Percentiles rank a stretch among this genome's conserved stretches.
Conservation (phyloP, 2,329 filamentous ascomycete genomes). For the Phaeosphaeriaceae sp. region DNA sequence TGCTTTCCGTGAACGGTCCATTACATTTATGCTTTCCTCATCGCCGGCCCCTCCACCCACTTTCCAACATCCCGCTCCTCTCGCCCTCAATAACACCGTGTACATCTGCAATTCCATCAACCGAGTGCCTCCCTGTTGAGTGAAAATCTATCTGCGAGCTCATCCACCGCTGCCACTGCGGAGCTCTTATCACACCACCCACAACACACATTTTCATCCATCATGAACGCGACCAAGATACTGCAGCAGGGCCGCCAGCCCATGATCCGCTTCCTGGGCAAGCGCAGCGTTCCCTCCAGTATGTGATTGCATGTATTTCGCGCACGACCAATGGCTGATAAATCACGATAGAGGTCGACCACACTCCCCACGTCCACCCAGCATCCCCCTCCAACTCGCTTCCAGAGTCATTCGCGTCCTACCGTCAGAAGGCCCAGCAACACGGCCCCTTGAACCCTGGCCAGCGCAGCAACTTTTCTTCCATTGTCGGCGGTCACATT, state of each 20-base stretch:
- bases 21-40: slow-evolving; percentile 33
- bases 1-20: slow-evolving; percentile 18
- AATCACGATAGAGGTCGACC: slow-evolving; percentile 68
- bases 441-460: slow-evolving; percentile 70
- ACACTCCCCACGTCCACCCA: slow-evolving; percentile 75
- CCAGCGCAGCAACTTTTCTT: slow-evolving; percentile 33
- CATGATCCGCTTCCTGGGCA: slow-evolving; percentile 60
- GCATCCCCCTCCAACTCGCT: slow-evolving; percentile 71
- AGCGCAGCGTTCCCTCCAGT: slow-evolving; percentile 55
- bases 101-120: not conserved
- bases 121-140: too few relatives aligned
- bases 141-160: too few relatives aligned
- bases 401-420: slow-evolving; percentile 74
- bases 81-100: not conserved
- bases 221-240: slow-evolving; percentile 55
- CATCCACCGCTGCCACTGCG: not conserved
- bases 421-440: slow-evolving; percentile 79
- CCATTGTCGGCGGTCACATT: slow-evolving; percentile 42
- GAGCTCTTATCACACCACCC: not conserved
- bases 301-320: slow-evolving; percentile 22
- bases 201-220: slow-evolving; percentile 23
- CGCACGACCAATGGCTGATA: not conserved
- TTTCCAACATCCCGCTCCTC: not conserved
- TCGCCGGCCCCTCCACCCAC: slow-evolving; percentile 1
- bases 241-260: slow-evolving; percentile 58